phyloP scores from a whole-genome alignment of 371 early-diverging fungal genomes.

The Actinomucor elegans region DNA sequence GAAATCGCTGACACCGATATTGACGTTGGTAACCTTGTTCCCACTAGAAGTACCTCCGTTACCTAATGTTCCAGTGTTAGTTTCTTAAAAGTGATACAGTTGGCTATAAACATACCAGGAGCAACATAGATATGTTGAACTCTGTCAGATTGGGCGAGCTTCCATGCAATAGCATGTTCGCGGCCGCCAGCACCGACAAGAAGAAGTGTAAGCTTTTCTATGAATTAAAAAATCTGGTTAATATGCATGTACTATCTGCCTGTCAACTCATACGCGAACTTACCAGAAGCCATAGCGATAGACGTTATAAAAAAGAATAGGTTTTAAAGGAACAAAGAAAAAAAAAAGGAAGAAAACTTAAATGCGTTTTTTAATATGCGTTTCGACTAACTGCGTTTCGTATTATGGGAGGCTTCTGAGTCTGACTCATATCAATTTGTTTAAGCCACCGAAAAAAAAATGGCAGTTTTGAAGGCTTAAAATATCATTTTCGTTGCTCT shows the following conservation, averaged over 20 bases:
- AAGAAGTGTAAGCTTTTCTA: slow-evolving; percentile 73
- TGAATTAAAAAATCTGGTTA: background rate
- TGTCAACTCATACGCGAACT: background rate
- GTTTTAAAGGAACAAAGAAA: slow-evolving; percentile 4
- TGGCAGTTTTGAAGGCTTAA: too few relatives aligned
- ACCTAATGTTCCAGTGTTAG: slow-evolving; percentile 48
- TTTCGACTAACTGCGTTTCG: background rate
- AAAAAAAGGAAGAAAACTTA: slow-evolving; percentile 10
- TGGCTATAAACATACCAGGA: slow-evolving; percentile 59
- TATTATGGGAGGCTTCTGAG: slow-evolving; percentile 13
- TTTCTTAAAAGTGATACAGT: too few relatives aligned
- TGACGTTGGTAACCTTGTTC: slow-evolving; percentile 79
- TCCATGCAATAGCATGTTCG: slow-evolving; percentile 96
- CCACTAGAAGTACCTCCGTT: slow-evolving; percentile 90
- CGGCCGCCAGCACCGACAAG: slow-evolving; percentile 95
- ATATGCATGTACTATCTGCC: background rate
- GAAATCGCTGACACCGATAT: slow-evolving; percentile 74
- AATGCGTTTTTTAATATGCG: background rate
- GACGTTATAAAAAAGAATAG: background rate
- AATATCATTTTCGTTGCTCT: too few relatives aligned
- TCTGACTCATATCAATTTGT: slow-evolving; percentile 29
- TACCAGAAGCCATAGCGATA: slow-evolving; percentile 27
- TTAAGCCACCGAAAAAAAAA: slow-evolving; percentile 21
- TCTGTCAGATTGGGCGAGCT: slow-evolving; percentile 73
- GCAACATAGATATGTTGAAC: slow-evolving; percentile 88